These are phyloP conservation scores for Pseudopithomyces maydicus DNA, from an alignment of 2,329 filamentous ascomycete genomes.

Conservation along the genomic window DNA sequence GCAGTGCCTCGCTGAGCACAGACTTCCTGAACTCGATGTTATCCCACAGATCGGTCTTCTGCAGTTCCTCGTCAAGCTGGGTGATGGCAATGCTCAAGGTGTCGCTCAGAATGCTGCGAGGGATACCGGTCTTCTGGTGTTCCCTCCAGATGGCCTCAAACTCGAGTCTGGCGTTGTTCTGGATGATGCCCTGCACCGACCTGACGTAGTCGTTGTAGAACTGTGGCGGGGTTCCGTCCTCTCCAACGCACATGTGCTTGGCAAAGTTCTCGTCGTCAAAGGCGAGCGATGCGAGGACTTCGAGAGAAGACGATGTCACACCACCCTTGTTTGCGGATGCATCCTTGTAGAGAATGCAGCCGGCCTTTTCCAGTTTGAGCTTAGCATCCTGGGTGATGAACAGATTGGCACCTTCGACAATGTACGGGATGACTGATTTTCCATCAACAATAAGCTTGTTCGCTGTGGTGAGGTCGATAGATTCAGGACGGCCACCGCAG, in stretches of 20 bases:
- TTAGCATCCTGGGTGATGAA: constrained; percentile 99
- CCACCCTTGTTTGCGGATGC: constrained; percentile 98
- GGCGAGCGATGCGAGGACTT: constrained; percentile 90
- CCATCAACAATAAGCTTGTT: constrained; percentile 87
- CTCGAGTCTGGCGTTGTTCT: constrained; percentile 88
- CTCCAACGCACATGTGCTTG: constrained; percentile 87
- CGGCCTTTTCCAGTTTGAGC: constrained; percentile 91
- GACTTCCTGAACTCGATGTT: constrained; percentile 77
- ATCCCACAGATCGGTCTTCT: constrained; percentile 89
- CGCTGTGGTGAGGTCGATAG: constrained; percentile 88
- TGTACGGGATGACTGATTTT: constrained; percentile 87
- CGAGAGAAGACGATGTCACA: constrained; percentile 94
- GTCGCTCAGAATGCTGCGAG: constrained; percentile 88
- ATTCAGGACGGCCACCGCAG: constrained; percentile 94
- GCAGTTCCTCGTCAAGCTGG: constrained; percentile 93
- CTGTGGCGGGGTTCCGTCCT: constrained; percentile 77
- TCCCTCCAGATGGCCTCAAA: constrained; percentile 99
- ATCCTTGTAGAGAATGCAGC: constrained; percentile 95
- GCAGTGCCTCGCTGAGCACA: constrained; percentile 84
- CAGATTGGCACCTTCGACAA: constrained; percentile 96
- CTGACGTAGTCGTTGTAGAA: constrained; percentile 96
- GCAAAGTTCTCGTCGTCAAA: constrained; percentile 91
- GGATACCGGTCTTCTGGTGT: constrained; percentile 77
- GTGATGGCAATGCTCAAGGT: constrained; percentile 91
- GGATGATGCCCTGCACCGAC: constrained; percentile 87